These are phyloP conservation scores for Cladosporium halotolerans DNA, from an alignment of 2,329 filamentous ascomycete genomes.

Conservation along the genomic window DNA sequence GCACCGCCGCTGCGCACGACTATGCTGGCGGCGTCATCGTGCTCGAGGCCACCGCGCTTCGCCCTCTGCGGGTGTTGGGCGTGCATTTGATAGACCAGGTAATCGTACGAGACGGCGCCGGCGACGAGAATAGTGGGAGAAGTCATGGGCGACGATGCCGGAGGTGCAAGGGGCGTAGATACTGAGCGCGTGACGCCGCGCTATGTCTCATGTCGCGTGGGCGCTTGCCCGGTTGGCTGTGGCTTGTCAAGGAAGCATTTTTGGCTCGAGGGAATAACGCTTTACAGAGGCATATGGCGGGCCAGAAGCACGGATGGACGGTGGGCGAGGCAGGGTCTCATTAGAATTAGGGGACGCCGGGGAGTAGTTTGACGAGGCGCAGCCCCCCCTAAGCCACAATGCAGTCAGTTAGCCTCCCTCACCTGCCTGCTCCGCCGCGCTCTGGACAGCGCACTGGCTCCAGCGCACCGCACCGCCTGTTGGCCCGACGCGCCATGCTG, in stretches of 20 bases:
- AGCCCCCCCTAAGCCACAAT: not conserved
- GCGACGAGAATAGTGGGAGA: conserved; percentile 23
- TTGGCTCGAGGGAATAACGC: not conserved
- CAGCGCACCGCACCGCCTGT: not conserved
- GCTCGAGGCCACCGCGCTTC: conserved; percentile 19
- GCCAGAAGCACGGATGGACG: not conserved
- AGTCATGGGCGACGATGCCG: conserved; percentile 4
- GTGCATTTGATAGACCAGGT: conserved; percentile 27
- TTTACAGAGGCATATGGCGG: not conserved
- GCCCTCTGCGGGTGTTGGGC: conserved; percentile 22
- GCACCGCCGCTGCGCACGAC: conserved; percentile 27
- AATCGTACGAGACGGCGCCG: conserved; percentile 29
- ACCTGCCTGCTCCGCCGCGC: no score
- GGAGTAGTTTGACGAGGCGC: not conserved
- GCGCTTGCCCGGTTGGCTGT: conserved; percentile 9
- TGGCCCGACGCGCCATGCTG: not conserved
- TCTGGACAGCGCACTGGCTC: not conserved
- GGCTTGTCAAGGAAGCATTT: conserved; percentile 6
- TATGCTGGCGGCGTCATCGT: conserved; percentile 20
- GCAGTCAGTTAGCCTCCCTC: not conserved
- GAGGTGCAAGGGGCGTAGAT: conserved; percentile 1
- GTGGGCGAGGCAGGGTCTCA: not conserved
- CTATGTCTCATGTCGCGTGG: conserved; percentile 6
- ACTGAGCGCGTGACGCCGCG: conserved; percentile 4
- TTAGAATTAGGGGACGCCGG: not conserved